Percentiles rank a stretch among this genome's conserved stretches.
Evolutionary conservation across 108 stramenopile species (phyloP).

Genomic region (Skeletonema grethae): DNA sequence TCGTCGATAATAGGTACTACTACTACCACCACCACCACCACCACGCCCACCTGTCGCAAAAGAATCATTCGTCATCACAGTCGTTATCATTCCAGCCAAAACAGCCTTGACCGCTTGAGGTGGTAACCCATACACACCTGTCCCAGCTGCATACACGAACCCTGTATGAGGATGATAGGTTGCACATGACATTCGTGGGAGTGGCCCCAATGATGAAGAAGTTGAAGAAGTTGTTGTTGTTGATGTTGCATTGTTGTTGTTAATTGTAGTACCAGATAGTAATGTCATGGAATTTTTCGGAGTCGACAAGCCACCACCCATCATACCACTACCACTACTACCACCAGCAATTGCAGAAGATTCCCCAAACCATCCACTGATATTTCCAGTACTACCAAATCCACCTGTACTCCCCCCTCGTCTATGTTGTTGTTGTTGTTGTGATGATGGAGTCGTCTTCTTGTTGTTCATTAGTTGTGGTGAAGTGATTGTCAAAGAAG

Average conservation of each 20-base stretch:
- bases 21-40: not conserved
- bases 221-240: not conserved
- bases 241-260: not conserved
- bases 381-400: not conserved
- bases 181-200: constrained; percentile 72
- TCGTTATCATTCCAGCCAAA: constrained; percentile 25
- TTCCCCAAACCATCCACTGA: constrained; percentile 13
- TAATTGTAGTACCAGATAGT: too few species aligned
- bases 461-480: not conserved
- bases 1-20: constrained; percentile 4
- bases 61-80: not conserved
- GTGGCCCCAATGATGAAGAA: constrained; percentile 12
- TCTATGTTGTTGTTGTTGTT: too few species aligned
- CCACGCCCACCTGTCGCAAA: too few species aligned
- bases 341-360: too few species aligned
- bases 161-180: constrained; percentile 64
- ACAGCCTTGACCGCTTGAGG: constrained; percentile 27
- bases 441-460: not conserved
- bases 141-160: constrained; percentile 75
- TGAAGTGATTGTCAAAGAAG: not conserved
- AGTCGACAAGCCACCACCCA: not conserved
- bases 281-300: constrained; percentile 1
- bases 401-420: constrained; percentile 8
- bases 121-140: constrained; percentile 45
- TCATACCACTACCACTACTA: too few species aligned